Percentiles rank a stretch among this genome's conserved stretches.
Evolutionary conservation across 768 basidiomycete genomes (phyloP).

Genomic region (Lentinula sp.): DNA sequence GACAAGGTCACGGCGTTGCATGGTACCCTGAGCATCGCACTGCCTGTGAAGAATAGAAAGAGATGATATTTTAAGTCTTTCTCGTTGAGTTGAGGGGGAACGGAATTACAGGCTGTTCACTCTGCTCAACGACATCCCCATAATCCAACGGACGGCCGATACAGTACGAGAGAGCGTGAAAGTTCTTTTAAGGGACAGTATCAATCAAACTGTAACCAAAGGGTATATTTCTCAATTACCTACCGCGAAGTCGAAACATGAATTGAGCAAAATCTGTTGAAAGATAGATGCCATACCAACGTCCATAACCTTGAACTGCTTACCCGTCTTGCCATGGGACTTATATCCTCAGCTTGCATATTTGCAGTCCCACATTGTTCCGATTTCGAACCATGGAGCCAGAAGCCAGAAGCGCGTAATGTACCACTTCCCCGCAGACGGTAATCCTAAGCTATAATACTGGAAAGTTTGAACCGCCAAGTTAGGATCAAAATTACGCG

Average conservation of each 20-base stretch:
- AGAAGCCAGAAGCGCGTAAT: neutral
- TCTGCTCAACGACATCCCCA: too few relatives aligned
- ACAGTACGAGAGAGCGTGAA: too few relatives aligned
- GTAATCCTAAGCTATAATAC: neutral
- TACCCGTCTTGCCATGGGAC: neutral
- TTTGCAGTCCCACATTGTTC: neutral
- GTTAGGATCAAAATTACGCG: neutral
- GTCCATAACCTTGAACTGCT: neutral
- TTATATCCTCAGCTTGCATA: neutral
- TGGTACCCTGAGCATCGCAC: slow-evolving; percentile 71
- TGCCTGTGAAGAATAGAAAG: slow-evolving; percentile 57
- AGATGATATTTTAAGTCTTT: slow-evolving; percentile 41
- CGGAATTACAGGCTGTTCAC: slow-evolving; percentile 19
- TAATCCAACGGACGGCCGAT: too few relatives aligned
- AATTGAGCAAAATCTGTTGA: slow-evolving; percentile 55
- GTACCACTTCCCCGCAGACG: neutral
- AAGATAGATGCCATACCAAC: slow-evolving; percentile 7
- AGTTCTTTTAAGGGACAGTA: too few relatives aligned
- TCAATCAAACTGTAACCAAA: too few relatives aligned
- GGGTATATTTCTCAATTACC: slow-evolving; percentile 23
- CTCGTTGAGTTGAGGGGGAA: slow-evolving; percentile 42
- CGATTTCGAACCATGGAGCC: neutral
- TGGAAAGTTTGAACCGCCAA: neutral
- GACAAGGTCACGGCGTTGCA: slow-evolving; percentile 76
- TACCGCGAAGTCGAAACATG: slow-evolving; percentile 68